Base-by-base conservation (phyloP, 345 rosid genomes). In the Sonneratia alba region DNA sequence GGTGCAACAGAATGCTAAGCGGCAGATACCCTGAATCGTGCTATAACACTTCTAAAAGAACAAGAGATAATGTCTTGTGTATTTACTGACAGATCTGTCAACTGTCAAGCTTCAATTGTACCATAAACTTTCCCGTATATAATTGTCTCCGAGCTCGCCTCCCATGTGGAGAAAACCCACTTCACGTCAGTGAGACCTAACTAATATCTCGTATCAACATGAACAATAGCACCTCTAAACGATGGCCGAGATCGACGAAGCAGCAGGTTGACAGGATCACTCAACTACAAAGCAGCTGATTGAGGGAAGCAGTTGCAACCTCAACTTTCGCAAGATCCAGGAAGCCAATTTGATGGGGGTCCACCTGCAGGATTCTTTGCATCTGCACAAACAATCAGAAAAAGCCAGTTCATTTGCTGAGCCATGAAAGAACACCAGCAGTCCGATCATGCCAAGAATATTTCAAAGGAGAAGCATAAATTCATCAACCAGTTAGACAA, bases 41-140 rank as follows among this genome's bases (percentile, higher is more conserved):
- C 32, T 34, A 36, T 62, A 10, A 32, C 66, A 27, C 16, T 9
- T 47, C 15, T 34, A n/a, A n/a, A 0, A 57, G 32, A 57, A 10
- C 63, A 34, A 27, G 14, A 3, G 11, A 62, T 8, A 27, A 13
- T 61, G 65, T 34, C 66, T 62, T 13, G 27, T 27, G 36, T 62
- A 62, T 62, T 62, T 62, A 62, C 66, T 12, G 38, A 62, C 38
- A 62, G 66, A 62, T 62, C 66, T 62, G 18, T 62, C 37, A 62
- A 32, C 66, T 62, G 37, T 62, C 37, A 62, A 32, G 66, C 38
- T 27, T 5, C 27, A 62, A 4, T 27, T 27, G 66, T 34, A 62
- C 37, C 66, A 24, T 24, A 32, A 13, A 47, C 6, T 9, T 42
- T 47, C 51, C 51, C 51, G 51, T 47, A 9, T 47, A 47, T 47